Percentiles rank a stretch among this genome's conserved stretches.
These are phyloP conservation scores for Cladophialophora exuberans DNA, from an alignment of 2,329 filamentous ascomycete species.

Conservation along the genomic window DNA sequence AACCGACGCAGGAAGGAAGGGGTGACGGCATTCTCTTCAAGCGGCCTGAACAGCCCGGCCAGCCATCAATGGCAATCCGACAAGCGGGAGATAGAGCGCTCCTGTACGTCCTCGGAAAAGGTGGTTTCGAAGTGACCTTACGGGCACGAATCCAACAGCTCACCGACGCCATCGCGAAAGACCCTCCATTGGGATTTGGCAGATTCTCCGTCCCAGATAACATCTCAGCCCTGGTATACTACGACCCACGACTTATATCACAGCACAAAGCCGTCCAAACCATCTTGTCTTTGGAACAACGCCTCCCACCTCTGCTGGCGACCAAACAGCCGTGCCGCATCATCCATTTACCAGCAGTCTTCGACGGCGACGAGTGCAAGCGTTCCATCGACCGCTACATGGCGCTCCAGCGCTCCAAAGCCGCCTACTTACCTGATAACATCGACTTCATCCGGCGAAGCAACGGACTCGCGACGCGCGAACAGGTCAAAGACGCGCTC, in stretches of 20 bases:
- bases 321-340: constrained; percentile 46
- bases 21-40: not conserved
- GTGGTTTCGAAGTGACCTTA: not conserved
- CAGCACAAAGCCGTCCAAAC: not conserved
- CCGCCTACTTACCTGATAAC: constrained; percentile 65
- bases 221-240: not conserved
- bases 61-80: not conserved
- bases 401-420: constrained; percentile 62
- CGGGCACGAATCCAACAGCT: not conserved
- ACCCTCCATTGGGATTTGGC: not conserved
- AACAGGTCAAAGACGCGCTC: constrained; percentile 41
- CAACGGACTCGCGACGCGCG: constrained; percentile 52
- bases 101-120: not conserved
- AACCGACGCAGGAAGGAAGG: not conserved
- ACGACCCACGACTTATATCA: not conserved
- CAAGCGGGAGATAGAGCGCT: constrained; percentile 6
- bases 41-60: not conserved
- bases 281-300: not conserved
- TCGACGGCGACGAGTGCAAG: constrained; percentile 39
- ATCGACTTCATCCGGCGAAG: constrained; percentile 59
- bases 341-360: constrained; percentile 48
- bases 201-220: not conserved
- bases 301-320: constrained; percentile 33
- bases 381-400: constrained; percentile 63
- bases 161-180: not conserved